Conservation (phyloP, 1,284 basidiomycete species). For the Wolfiporia cocos region DNA sequence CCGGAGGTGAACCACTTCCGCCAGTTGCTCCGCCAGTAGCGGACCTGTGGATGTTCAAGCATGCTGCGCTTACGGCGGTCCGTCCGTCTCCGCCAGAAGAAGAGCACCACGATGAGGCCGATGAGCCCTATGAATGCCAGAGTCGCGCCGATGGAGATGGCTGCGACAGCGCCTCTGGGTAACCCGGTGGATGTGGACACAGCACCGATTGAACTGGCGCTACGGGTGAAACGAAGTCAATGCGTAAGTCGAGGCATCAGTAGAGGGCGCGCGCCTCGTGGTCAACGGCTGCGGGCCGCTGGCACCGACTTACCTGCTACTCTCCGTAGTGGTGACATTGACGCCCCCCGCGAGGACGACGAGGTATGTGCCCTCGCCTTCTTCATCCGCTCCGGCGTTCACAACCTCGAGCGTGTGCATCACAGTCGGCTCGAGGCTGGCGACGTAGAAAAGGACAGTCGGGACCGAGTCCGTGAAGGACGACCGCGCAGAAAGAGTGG, state of each 20-base stretch:
- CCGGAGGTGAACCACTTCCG: slow-evolving; percentile 19
- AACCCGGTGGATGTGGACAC: slow-evolving; percentile 15
- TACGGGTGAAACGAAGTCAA: too few relatives aligned
- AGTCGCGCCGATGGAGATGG: slow-evolving; percentile 47
- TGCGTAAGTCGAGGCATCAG: too few relatives aligned
- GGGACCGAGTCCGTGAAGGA: slow-evolving; percentile 44
- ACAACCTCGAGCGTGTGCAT: slow-evolving; percentile 46
- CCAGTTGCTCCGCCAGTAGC: slow-evolving; percentile 12
- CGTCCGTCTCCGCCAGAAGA: slow-evolving; percentile 36
- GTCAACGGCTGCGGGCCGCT: too few relatives aligned
- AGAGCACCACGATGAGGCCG: slow-evolving; percentile 32
- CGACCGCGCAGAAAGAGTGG: slow-evolving; percentile 40
- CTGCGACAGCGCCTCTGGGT: slow-evolving; percentile 54
- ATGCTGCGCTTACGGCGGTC: slow-evolving; percentile 20
- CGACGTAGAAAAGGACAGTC: slow-evolving; percentile 53
- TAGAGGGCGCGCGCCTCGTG: too few relatives aligned
- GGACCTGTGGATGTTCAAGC: slow-evolving; percentile 23
- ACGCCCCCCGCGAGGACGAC: slow-evolving; percentile 29
- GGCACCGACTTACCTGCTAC: too few relatives aligned
- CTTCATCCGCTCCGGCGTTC: slow-evolving; percentile 37
- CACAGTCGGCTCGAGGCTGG: slow-evolving; percentile 45
- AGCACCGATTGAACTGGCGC: slow-evolving; percentile 9
- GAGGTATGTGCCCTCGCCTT: slow-evolving; percentile 33
- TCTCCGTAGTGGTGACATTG: slow-evolving; percentile 35
- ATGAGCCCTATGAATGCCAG: slow-evolving; percentile 42